These are phyloP conservation scores for Harrya chromipes DNA, from an alignment of 768 basidiomycete species.

Conservation along the genomic window DNA sequence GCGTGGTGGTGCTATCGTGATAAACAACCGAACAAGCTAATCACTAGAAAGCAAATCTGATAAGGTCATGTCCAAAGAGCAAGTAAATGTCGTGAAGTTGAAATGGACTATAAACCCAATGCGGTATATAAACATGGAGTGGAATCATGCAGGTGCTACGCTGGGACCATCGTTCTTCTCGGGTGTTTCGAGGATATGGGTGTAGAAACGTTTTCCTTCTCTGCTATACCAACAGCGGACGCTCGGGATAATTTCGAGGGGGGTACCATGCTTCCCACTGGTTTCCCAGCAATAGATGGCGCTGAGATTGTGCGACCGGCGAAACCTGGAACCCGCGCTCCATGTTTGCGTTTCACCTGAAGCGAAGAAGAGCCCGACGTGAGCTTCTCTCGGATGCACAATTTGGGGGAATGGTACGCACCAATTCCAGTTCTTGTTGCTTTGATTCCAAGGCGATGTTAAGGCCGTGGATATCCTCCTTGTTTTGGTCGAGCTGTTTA, in stretches of 20 bases:
- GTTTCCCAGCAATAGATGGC: constrained; percentile 21
- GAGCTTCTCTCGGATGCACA: background rate
- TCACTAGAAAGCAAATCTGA: constrained; percentile 9
- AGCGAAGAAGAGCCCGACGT: background rate
- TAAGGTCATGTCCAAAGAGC: constrained; percentile 12
- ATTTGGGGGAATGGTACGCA: constrained; percentile 37
- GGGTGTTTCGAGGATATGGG: constrained; percentile 17
- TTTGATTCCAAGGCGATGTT: constrained; percentile 93
- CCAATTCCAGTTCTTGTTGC: constrained; percentile 90
- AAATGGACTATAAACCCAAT: constrained; percentile 1
- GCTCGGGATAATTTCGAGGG: constrained; percentile 35
- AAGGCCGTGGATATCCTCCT: constrained; percentile 77
- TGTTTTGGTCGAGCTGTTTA: constrained; percentile 62
- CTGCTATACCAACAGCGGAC: constrained; percentile 36
- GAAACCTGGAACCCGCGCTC: constrained; percentile 55
- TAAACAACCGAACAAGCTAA: constrained; percentile 7
- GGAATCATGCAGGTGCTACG: constrained; percentile 9
- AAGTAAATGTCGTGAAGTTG: constrained; percentile 6
- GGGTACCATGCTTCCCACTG: constrained; percentile 52
- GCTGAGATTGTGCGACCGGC: constrained; percentile 47
- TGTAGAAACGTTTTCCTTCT: constrained; percentile 56
- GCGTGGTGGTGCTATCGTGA: constrained; percentile 1
- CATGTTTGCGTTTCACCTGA: constrained; percentile 64
- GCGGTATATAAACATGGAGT: constrained; percentile 8
- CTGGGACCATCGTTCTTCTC: constrained; percentile 16